Conservation (phyloP, 73 alveolate genomes). For the Paramecium bursaria region DNA sequence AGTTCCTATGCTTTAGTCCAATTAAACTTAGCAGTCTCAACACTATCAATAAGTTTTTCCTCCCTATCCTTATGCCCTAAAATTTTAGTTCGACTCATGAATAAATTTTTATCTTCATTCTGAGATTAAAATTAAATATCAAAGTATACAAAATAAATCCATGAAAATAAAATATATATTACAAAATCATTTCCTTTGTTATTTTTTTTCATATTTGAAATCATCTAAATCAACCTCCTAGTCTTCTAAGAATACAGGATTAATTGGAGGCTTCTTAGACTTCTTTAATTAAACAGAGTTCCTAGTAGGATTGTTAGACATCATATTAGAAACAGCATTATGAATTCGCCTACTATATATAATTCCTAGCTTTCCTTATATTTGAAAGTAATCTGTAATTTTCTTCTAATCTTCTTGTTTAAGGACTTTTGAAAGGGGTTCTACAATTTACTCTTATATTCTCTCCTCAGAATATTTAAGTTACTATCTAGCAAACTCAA, state of each 20-base stretch:
- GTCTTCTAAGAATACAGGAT: not conserved
- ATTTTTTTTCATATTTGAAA: constrained; percentile 41
- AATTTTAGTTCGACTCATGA: too few relatives aligned
- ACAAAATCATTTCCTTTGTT: constrained; percentile 19
- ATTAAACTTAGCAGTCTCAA: too few relatives aligned
- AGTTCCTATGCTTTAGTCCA: too few relatives aligned
- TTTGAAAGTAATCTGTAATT: constrained; percentile 73
- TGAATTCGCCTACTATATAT: constrained; percentile 71
- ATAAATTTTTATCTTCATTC: too few relatives aligned
- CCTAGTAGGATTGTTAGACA: constrained; percentile 59
- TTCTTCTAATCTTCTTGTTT: constrained; percentile 70
- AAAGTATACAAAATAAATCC: too few relatives aligned
- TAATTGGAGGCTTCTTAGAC: constrained; percentile 4
- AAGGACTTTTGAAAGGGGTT: constrained; percentile 58
- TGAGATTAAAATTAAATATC: too few relatives aligned
- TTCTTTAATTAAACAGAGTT: constrained; percentile 20
- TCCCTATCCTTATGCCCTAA: too few relatives aligned
- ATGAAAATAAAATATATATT: constrained; percentile 3
- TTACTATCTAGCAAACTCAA: constrained; percentile 47
- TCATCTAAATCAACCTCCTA: constrained; percentile 47
- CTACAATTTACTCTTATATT: constrained; percentile 45
- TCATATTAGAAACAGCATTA: constrained; percentile 71
- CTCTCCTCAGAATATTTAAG: constrained; percentile 62
- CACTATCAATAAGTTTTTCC: too few relatives aligned
- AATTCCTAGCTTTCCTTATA: constrained; percentile 75